Evolutionary conservation across 2,329 filamentous ascomycete species (phyloP), one percentile per base, ranked within the genome.

Genomic region (Ophiocordyceps camponoti-saundersi): DNA sequence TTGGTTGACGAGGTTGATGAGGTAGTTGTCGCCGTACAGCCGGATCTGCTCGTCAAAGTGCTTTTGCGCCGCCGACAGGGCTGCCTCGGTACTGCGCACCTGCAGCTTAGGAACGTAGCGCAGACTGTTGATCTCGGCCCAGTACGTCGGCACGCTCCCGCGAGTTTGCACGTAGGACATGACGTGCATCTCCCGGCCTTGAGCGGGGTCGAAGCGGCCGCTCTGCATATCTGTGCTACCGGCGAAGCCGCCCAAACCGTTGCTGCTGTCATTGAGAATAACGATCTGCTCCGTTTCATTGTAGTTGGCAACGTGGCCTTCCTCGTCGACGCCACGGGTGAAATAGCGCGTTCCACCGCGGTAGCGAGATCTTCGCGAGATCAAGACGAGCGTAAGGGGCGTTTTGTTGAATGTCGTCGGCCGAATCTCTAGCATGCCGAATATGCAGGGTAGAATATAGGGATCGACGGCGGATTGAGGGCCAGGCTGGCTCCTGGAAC

Each of bases 261-360:
- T 79, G 44, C 76, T 73, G 47, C 69, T 75, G 63, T 96, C 92
- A 57, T 96, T 96, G 54, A 96, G 65, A 36, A 98, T 79, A 50
- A 95, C 73, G 32, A 92, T 72, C 61, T 98, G 92, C 61, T 98
- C 92, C 0, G 92, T 96, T 70, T 98, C 92, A 60, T 98, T 98
- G 73, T 90, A 98, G 63, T 98, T 98, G 53, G 92, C 87, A n/a
- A 92, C 92, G 61, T 96, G 80, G 22, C 92, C 92, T 51, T 92
- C 73, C 53, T 95, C 89, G 59, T 98, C 90, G 44, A 96, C 79
- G 46, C 92, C 92, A 53, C 92, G 80, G 2, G 92, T 93, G 61
- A 98, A 92, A 66, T 95, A 96, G 59, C 93, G 75, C 16, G 92
- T 96, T 42, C 92, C 92, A 34, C 82, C 89, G 51, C 90, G 79